These are phyloP conservation scores for Alternaria panax DNA, from an alignment of 2,329 filamentous ascomycete genomes.

Conservation along the genomic window DNA sequence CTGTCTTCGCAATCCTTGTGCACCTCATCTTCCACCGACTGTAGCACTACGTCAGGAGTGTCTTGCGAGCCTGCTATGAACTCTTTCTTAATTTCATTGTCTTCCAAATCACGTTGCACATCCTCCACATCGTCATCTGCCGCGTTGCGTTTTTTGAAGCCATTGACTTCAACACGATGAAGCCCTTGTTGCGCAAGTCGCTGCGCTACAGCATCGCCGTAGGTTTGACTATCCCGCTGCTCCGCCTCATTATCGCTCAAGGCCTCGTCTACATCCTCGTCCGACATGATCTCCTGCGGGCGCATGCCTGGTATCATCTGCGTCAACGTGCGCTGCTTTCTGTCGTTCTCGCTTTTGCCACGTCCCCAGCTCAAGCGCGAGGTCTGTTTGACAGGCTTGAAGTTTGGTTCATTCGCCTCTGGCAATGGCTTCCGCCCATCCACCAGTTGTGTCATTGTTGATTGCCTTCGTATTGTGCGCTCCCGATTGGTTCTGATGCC, in stretches of 20 bases:
- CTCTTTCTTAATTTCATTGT: neutral
- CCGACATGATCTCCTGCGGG: conserved; percentile 22
- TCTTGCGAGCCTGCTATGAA: neutral
- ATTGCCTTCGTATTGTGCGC: conserved; percentile 37
- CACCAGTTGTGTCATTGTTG: conserved; percentile 47
- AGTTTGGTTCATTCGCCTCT: conserved; percentile 32
- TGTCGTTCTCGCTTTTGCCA: conserved; percentile 22
- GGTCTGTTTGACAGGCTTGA: conserved; percentile 30
- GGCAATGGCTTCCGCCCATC: conserved; percentile 33
- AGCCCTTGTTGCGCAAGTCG: conserved; percentile 30
- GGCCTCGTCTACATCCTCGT: conserved; percentile 29
- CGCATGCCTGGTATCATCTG: conserved; percentile 45
- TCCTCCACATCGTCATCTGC: neutral
- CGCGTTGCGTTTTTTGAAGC: neutral
- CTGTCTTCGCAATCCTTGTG: conserved; percentile 27
- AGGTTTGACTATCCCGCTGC: conserved; percentile 17
- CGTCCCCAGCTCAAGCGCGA: conserved; percentile 31
- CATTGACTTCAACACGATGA: conserved; percentile 7
- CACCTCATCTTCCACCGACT: conserved; percentile 15
- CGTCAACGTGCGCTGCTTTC: conserved; percentile 43
- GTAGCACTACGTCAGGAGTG: neutral
- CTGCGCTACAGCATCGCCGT: conserved; percentile 23
- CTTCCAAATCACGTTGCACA: neutral
- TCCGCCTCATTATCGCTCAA: conserved; percentile 26
- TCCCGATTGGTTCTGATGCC: conserved; percentile 3